A percentile compares a stretch with the other conserved stretches of the same genome.
These are phyloP conservation scores for Gilbertella persicaria DNA, from an alignment of 371 early-diverging fungal genomes.

Conservation along the genomic window DNA sequence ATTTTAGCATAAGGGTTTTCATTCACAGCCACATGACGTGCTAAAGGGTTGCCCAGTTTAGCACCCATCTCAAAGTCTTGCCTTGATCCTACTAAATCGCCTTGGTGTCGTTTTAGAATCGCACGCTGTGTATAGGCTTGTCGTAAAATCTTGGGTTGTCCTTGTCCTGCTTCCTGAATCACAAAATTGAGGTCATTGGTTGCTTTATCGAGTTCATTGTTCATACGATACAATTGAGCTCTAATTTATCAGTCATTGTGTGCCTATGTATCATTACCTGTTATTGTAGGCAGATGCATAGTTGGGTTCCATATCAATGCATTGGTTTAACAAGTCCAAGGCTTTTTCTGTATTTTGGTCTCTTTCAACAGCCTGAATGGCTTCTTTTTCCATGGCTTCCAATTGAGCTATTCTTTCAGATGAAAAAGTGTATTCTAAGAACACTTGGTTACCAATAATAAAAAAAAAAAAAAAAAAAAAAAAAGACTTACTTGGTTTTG, in stretches of 20 bases:
- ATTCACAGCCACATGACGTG: conserved; percentile 70
- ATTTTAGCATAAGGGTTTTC: conserved; percentile 93
- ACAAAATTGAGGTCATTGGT: conserved; percentile 73
- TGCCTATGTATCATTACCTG: conserved; percentile 44
- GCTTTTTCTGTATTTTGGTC: conserved; percentile 48
- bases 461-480: too few relatives aligned
- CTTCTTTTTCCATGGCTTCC: conserved; percentile 51
- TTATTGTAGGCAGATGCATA: conserved; percentile 89
- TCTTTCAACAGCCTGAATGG: conserved; percentile 49
- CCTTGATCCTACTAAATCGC: conserved; percentile 67
- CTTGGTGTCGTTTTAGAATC: conserved; percentile 64
- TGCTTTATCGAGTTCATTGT: conserved; percentile 55
- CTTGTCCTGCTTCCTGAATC: conserved; percentile 56
- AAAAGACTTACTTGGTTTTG: conserved; percentile 25
- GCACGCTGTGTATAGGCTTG: conserved; percentile 91
- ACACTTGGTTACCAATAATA: too few relatives aligned
- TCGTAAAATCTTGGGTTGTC: conserved; percentile 65
- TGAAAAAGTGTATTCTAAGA: conserved; percentile 36
- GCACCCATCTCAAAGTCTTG: conserved; percentile 78
- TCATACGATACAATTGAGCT: conserved; percentile 79
- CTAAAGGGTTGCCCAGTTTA: conserved; percentile 79
- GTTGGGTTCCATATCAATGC: conserved; percentile 57
- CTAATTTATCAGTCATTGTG: conserved; percentile 24
- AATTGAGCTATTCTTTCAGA: conserved; percentile 32
- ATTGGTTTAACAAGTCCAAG: conserved; percentile 42